Evolutionary conservation across 306 rosid species (phyloP), one percentile per base, ranked within the genome.

Genomic region (Malus sieversii): DNA sequence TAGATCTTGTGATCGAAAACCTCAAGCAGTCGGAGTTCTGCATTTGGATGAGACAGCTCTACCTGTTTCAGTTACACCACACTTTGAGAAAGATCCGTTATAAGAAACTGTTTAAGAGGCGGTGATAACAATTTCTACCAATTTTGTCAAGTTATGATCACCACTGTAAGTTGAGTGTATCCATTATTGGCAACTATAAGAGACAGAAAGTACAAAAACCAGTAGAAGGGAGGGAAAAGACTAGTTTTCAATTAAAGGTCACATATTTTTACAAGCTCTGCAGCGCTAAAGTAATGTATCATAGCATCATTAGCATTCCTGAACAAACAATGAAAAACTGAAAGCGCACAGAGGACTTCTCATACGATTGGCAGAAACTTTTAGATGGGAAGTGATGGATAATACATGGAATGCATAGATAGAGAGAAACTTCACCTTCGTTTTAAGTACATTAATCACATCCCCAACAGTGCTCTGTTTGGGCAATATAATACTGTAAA

Each of bases 1-100:
- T 91, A 94, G 63, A 94, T 94, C 83, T 90, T 91, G 87, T 91
- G 98, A 82, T 88, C 88, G 76, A 94, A 94, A 82, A 91, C 95
- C 80, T 91, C 97, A 20, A 94, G 88, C 78, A 94, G 84, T 82
- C 98, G 86, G 70, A 94, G 87, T 82, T 91, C 97, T 11, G 95
- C 98, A 78, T 87, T 77, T n/a, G 93, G 90, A 81, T 80, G 89
- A 55, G 98, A 91, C 80, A 91, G 82, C 83, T 91, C 98, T 32
- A 91, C 96, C 98, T 94, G 94, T 83, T 81, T 79, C 55, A 73
- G 22, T 29, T 51, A 68, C 16, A 51, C 9, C 68, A 70, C 6
- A 48, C 0, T 30, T 13, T 18, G 5, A 25, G 40, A 25, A 44
- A 60, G 11, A 51, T 42, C 44, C 18, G 22, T 67, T 1, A 27